Base-by-base conservation (phyloP, 2,329 filamentous ascomycete species). In the Sarocladium kiliense region DNA sequence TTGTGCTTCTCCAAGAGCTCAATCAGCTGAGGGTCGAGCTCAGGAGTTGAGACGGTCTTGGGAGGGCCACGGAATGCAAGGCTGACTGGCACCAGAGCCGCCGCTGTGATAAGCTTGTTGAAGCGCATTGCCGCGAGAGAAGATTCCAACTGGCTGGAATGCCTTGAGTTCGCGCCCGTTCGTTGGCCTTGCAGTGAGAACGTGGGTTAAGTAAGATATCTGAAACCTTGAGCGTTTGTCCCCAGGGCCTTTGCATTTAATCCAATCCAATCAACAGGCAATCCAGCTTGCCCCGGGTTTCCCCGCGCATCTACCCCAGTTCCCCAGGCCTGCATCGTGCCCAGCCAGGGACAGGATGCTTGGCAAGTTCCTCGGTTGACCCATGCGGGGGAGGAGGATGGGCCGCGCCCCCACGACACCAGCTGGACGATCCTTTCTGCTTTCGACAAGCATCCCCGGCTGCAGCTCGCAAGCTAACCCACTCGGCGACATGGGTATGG, bases 1-100 rank as follows among this genome's bases (percentile, higher is more conserved):
- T 75, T 74, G 61, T 76, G 72, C 61, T 68, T 76, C 42, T 69
- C 69, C 39, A 77, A 62, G 44, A 73, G 61, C 44, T 71, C 71
- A 21, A 73, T 72, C 21, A 76, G 68, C 18, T 73, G 66, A 12
- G 71, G 55, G 53, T 73, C 71, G 16, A 34, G 7, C 26, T 51
- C 47, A 21, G 47, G 47, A 9, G 30, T 5, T 10, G 47, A 34
- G 30, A 59, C 57, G 1, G 63, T 51, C 23, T 56, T 51, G 21
- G 59, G 59, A 2, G 30, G 42, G 26, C 59, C 63, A 7, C 65
- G 62, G 23, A 69, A 66, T 41, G 70, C 57, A 37, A 73, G 59
- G 58, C 66, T 62, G 53, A 64, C 60, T 12, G 72, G 70, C 57
- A 64, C 62, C 55, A 74, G 49, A 34, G 68, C 65, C 56, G 67